Base-by-base conservation (phyloP, 108 stramenopile species). In the Cyclostephanos tholiformis region DNA sequence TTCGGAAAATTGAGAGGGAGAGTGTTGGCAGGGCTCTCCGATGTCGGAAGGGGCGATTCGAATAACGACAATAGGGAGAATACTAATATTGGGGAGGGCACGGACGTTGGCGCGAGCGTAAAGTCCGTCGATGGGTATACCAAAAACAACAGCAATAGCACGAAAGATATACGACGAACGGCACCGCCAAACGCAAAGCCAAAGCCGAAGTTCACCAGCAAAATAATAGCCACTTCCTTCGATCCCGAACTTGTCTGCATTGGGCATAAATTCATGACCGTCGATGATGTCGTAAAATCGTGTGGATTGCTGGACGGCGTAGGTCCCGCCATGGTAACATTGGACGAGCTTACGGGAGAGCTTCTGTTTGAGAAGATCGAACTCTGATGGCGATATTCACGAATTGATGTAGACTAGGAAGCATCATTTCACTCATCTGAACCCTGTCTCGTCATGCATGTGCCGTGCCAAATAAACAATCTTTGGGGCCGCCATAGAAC, bases 181-280 rank as follows among this genome's bases (percentile, higher is more conserved):
- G 29, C 30, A 6, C 2, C 4, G 4, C 26, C n/a, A 30, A 35
- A 17, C 16, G 41, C 41, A 10, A 61, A 66, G 0, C 60, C 60
- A 61, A 61, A n/a, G 19, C 4, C 35, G 19, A 61, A 30, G 35
- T 61, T 30, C 14, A 52, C 32, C 43, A 52, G 46, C 39, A 69
- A 32, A 50, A 76, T 81, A 52, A 63, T 65, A 39, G 73, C 74
- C 26, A 81, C 69, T 9, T 48, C 63, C 35, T 81, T 81, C 64
- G 80, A 81, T 70, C 74, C 80, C 2, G 80, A 81, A 75, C 80
- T 81, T 38, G 74, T 81, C 22, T 75, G 80, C 39, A 75, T 81
- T n/a, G 80, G 80, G 19, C 55, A 75, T 39, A 64, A 29, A n/a
- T 81, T 81, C 32, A 76, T 74, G 48, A 81, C 80, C 6, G 56